These are phyloP conservation scores for Neurospora terricola DNA, from an alignment of 495 filamentous ascomycete genomes.

Conservation along the genomic window DNA sequence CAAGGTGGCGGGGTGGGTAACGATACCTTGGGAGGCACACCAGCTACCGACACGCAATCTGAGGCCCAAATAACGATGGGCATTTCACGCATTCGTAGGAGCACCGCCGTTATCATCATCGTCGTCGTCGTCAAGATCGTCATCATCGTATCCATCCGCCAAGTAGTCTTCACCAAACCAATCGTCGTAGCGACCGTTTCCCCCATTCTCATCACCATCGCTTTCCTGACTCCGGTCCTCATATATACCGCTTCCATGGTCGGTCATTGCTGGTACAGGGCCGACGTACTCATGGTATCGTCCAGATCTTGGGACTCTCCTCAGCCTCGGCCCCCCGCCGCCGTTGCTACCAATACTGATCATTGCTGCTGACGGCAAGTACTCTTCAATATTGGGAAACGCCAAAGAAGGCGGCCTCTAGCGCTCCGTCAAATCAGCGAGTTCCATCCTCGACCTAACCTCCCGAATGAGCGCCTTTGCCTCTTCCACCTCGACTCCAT, in stretches of 20 bases:
- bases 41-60: not conserved
- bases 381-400: not conserved
- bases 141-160: not conserved
- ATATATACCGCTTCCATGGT: not conserved
- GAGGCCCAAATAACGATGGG: not conserved
- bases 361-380: not conserved
- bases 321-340: not conserved
- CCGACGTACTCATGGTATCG: not conserved
- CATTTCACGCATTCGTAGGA: not conserved
- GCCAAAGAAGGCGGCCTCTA: slow-evolving; percentile 15
- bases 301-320: not conserved
- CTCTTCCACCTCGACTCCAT: slow-evolving; percentile 95
- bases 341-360: not conserved
- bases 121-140: not conserved
- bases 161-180: not conserved
- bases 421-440: slow-evolving; percentile 23
- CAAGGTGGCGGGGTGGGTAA: not conserved
- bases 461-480: slow-evolving; percentile 92
- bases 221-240: not conserved
- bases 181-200: not conserved
- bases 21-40: not conserved
- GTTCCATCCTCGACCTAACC: slow-evolving; percentile 69
- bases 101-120: not conserved
- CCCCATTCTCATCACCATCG: not conserved
- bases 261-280: not conserved